Evolutionary conservation across 805 yeast genomes (phyloP), one percentile per base, ranked within the genome.

Genomic region (Priceomyces haplophilus): DNA sequence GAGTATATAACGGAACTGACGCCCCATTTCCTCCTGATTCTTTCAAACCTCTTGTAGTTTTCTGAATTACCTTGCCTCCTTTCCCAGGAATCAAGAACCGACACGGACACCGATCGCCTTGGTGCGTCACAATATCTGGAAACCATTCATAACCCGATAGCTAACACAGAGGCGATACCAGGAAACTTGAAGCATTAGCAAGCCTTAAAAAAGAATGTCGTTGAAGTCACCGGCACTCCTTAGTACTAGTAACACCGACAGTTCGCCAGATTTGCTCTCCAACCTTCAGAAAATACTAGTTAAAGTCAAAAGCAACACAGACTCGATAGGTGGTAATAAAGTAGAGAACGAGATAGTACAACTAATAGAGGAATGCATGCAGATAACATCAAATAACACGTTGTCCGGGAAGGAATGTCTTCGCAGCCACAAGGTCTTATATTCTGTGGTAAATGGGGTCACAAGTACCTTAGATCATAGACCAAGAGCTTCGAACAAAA

Each of bases 1-100:
- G 35, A 19, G 16, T 32, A 32, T 32, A 32, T 13, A 32, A 32
- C 35, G 35, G 31, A 27, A 11, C 15, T n/a, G 31, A 27, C 31
- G 15, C n/a, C 31, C 31, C 8, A 27, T 10, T 27, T 27, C 31
- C 15, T 27, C 31, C 31, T 27, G 31, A 27, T 27, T 27, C 24
- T 21, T 27, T n/a, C 31, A 27, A 27, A 27, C 31, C 31, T 27
- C 31, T 15, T 27, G 31, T 27, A 27, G n/a, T 6, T 10, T n/a
- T 27, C 11, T 12, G n/a, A 11, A 27, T 4, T n/a, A 27, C 31
- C 5, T 27, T 27, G 7, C 10, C 15, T 11, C 15, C 31, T 27
- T 27, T 4, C 15, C 5, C 8, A 27, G 11, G 31, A 10, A 27
- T 27, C 31, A 27, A 12, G n/a, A 27, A 27, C 31, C 8, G n/a